A percentile compares a stretch with the other conserved stretches of the same genome.
Evolutionary conservation across 2,329 filamentous ascomycete genomes (phyloP).

Genomic region (Tolypocladium album): DNA sequence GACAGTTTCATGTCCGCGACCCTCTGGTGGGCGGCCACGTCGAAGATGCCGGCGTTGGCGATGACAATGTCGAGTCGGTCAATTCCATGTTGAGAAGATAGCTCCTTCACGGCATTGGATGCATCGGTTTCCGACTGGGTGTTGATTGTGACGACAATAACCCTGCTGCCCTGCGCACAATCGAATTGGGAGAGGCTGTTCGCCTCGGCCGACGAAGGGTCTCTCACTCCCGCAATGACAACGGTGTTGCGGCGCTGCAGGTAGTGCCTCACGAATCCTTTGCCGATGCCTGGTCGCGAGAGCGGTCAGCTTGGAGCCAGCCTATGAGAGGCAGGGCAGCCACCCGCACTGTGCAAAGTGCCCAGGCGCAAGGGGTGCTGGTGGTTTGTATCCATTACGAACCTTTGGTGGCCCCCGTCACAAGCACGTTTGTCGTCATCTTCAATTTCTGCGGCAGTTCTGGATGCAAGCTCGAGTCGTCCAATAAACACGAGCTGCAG

Average conservation of each 20-base stretch:
- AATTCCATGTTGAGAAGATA: not conserved
- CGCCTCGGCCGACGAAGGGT: not conserved
- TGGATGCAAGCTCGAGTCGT: not conserved
- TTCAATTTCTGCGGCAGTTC: not conserved
- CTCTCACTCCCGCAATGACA: not conserved
- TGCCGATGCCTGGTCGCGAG: not conserved
- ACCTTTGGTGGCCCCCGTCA: not conserved
- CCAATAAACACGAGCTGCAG: not conserved
- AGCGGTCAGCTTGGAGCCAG: not conserved
- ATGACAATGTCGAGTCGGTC: not conserved
- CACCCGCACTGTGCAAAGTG: too few species aligned
- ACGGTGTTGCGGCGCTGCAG: not conserved
- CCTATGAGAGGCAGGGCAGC: not conserved
- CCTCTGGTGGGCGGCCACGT: not conserved
- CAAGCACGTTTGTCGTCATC: not conserved
- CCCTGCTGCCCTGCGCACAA: not conserved
- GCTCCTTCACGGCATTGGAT: not conserved
- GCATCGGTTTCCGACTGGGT: not conserved
- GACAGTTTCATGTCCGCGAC: not conserved
- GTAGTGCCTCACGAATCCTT: not conserved
- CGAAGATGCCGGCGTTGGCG: not conserved
- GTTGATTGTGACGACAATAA: not conserved
- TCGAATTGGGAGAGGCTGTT: not conserved
- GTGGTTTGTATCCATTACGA: not conserved
- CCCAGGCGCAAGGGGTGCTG: not conserved